phyloP scores from a whole-genome alignment of 2,329 filamentous ascomycete genomes.

The Xylaria sp. region DNA sequence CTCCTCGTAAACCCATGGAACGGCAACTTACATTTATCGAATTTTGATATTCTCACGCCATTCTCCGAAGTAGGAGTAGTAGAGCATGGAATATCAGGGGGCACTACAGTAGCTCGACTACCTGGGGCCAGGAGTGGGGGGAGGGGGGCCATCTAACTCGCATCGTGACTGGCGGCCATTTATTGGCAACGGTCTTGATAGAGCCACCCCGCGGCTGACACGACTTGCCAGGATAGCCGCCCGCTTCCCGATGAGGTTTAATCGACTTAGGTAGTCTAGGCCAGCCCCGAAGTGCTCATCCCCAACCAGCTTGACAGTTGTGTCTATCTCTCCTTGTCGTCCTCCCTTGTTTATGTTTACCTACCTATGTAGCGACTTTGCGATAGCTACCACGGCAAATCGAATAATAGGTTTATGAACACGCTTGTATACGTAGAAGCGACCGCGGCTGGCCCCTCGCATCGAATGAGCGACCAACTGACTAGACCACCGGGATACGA shows the following conservation, averaged over 20 bases:
- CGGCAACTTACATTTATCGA: constrained; percentile 22
- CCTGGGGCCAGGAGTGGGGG: not conserved
- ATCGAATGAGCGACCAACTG: constrained; percentile 33
- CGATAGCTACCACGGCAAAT: constrained; percentile 1
- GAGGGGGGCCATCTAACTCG: not conserved
- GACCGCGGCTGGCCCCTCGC: constrained; percentile 28
- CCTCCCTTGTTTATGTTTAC: constrained; percentile 6
- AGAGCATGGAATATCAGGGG: no score
- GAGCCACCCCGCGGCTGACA: constrained; percentile 30
- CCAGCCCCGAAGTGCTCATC: constrained; percentile 33
- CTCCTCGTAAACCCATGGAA: constrained; percentile 7
- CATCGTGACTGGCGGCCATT: not conserved
- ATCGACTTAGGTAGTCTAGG: no score
- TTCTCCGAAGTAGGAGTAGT: not conserved
- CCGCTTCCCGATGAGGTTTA: constrained; percentile 34
- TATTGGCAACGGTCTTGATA: constrained; percentile 13
- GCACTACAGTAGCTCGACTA: not conserved
- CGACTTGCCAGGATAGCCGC: constrained; percentile 32
- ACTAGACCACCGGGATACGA: constrained; percentile 29
- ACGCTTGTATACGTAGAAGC: constrained; percentile 12
- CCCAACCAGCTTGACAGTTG: constrained; percentile 31
- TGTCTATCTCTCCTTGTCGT: constrained; percentile 18
- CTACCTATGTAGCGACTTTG: not conserved
- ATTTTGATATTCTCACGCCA: constrained; percentile 27
- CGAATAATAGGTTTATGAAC: not conserved